A percentile compares a stretch with the other conserved stretches of the same genome.
phyloP scores from a whole-genome alignment of 2,329 filamentous ascomycete species.

The Fusarium brachygibbosum region DNA sequence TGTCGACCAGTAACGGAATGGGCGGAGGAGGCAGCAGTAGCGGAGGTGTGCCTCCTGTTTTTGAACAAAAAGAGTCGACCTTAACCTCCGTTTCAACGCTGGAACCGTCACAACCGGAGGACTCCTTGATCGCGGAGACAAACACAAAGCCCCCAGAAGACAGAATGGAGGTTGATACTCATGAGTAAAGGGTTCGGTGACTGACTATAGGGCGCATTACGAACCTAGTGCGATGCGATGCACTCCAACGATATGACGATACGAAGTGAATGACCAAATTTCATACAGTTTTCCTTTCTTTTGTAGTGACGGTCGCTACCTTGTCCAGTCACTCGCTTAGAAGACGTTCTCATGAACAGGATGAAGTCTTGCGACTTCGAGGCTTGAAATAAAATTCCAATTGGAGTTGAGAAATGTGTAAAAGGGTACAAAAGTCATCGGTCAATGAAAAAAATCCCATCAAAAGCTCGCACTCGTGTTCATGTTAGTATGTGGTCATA shows the following conservation, averaged over 20 bases:
- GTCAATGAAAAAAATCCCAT: slow-evolving; percentile 14
- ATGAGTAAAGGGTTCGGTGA: slow-evolving; percentile 32
- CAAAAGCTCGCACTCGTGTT: background rate
- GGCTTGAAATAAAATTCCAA: slow-evolving; percentile 18
- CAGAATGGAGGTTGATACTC: slow-evolving; percentile 49
- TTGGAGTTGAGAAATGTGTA: slow-evolving; percentile 19
- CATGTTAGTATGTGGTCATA: background rate
- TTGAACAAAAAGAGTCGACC: slow-evolving; percentile 49
- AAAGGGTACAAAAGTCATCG: slow-evolving; percentile 32
- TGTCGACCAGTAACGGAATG: slow-evolving; percentile 55
- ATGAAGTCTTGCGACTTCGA: slow-evolving; percentile 32
- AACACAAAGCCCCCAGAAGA: slow-evolving; percentile 46
- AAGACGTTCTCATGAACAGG: slow-evolving; percentile 28
- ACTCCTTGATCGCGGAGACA: slow-evolving; percentile 44
- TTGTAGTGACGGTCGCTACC: slow-evolving; percentile 41
- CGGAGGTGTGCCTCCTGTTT: slow-evolving; percentile 26
- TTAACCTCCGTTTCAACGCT: slow-evolving; percentile 36
- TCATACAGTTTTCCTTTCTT: slow-evolving; percentile 39
- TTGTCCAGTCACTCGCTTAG: slow-evolving; percentile 44
- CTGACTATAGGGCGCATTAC: slow-evolving; percentile 35
- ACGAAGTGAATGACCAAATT: slow-evolving; percentile 49
- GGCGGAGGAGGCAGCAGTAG: slow-evolving; percentile 36
- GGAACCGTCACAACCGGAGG: slow-evolving; percentile 45
- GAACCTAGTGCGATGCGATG: slow-evolving; percentile 37
- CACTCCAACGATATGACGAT: slow-evolving; percentile 44